Conservation (phyloP, 768 basidiomycete genomes). For the Boletus sensibilis region DNA sequence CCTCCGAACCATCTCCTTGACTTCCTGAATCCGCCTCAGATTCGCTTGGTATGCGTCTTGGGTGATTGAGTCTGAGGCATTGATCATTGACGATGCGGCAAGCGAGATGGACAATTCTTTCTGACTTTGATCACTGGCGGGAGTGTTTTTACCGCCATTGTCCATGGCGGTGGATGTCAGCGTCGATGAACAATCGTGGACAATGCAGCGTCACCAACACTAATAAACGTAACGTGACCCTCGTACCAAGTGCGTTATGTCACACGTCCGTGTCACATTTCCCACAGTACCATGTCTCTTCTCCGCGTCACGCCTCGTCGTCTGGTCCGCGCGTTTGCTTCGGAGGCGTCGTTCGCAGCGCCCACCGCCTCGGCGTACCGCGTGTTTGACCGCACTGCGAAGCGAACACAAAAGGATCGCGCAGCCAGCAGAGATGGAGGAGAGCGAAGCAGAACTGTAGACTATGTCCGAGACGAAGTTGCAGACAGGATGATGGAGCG, state of each 20-base stretch:
- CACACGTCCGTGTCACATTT: slow-evolving; percentile 19
- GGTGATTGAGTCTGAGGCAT: slow-evolving; percentile 18
- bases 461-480: slow-evolving; percentile 89
- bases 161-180: slow-evolving; percentile 17
- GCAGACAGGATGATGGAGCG: slow-evolving; percentile 90
- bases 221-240: not conserved
- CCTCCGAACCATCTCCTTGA: slow-evolving; percentile 28
- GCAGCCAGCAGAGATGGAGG: slow-evolving; percentile 61
- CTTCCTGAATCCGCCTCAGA: slow-evolving; percentile 24
- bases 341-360: slow-evolving; percentile 43
- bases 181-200: not conserved
- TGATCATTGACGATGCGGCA: slow-evolving; percentile 28
- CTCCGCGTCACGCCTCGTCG: slow-evolving; percentile 1
- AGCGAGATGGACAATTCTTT: slow-evolving; percentile 14
- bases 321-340: slow-evolving; percentile 45
- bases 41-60: slow-evolving; percentile 27
- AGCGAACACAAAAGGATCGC: slow-evolving; percentile 74
- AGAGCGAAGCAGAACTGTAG: slow-evolving; percentile 68
- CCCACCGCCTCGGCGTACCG: slow-evolving; percentile 56
- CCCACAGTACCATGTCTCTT: slow-evolving; percentile 18
- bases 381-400: slow-evolving; percentile 84
- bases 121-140: slow-evolving; percentile 10
- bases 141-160: not conserved
- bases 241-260: slow-evolving; percentile 4
- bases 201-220: too few species aligned